Evolutionary conservation across 495 filamentous ascomycete species (phyloP).

Genomic region (Delitschia confertaspora): DNA sequence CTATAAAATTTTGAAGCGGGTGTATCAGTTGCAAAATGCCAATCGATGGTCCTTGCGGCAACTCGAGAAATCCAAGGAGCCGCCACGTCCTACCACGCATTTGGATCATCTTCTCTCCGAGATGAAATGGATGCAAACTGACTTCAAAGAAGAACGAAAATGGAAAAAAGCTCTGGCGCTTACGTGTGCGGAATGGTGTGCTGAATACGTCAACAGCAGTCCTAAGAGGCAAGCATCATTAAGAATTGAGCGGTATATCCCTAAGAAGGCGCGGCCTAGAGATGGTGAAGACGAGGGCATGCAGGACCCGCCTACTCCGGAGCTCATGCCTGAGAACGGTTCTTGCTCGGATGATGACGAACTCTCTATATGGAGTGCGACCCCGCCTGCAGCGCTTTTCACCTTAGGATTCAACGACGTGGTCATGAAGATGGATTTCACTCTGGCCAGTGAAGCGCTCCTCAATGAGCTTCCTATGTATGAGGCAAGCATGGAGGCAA

Average conservation of each 20-base stretch:
- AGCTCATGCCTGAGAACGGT: constrained; percentile 33
- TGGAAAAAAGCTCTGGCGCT: constrained; percentile 80
- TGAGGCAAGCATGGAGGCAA: constrained; percentile 39
- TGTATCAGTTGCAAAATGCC: constrained; percentile 79
- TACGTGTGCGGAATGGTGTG: constrained; percentile 68
- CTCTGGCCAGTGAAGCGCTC: constrained; percentile 69
- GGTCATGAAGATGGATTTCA: constrained; percentile 66
- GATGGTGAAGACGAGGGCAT: constrained; percentile 24
- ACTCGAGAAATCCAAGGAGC: constrained; percentile 68
- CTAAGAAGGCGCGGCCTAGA: constrained; percentile 5
- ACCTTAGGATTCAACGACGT: constrained; percentile 73
- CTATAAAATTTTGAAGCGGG: constrained; percentile 67
- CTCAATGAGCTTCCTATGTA: constrained; percentile 78
- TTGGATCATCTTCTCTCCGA: constrained; percentile 81
- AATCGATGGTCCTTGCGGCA: constrained; percentile 89
- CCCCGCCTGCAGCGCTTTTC: constrained; percentile 68
- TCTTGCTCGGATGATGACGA: constrained; percentile 22
- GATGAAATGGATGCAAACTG: constrained; percentile 94
- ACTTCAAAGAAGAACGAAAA: constrained; percentile 88
- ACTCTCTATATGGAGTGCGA: constrained; percentile 4
- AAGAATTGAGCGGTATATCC: constrained; percentile 49
- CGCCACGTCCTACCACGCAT: constrained; percentile 62
- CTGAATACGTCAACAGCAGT: constrained; percentile 61
- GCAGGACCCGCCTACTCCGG: constrained; percentile 25
- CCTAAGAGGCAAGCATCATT: constrained; percentile 53